Conservation (phyloP, 1,284 basidiomycete genomes). For the Cutaneotrichosporon sp. region DNA sequence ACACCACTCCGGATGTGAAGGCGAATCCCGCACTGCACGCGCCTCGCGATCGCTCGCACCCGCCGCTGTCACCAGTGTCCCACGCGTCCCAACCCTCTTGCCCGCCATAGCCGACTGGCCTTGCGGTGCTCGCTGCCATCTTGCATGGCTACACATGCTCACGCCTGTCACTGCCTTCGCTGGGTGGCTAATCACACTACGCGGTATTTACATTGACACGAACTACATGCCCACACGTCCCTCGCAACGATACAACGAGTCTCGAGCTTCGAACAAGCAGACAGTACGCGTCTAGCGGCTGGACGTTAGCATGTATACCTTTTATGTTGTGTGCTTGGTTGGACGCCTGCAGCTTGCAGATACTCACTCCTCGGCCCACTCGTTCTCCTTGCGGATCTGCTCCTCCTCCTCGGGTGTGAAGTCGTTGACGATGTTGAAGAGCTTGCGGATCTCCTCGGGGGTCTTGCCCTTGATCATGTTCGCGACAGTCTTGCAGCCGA, state of each 20-base stretch:
- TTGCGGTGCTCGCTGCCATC: no score
- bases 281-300: conserved; percentile 3
- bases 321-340: no score
- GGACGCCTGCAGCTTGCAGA: no score
- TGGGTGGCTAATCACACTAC: no score
- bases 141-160: no score
- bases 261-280: background rate
- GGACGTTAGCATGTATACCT: background rate
- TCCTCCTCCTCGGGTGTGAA: conserved; percentile 99
- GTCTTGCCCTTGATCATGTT: conserved; percentile 95
- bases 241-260: background rate
- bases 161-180: no score
- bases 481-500: conserved; percentile 99
- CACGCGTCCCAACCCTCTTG: no score
- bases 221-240: background rate
- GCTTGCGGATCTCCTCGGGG: conserved; percentile 78
- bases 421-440: conserved; percentile 97
- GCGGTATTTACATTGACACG: background rate
- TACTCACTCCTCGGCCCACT: conserved; percentile 54
- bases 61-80: no score
- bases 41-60: no score
- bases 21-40: no score
- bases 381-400: conserved; percentile 99
- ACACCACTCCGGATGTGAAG: no score
- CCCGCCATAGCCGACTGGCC: no score